phyloP scores from a whole-genome alignment of 2,329 filamentous ascomycete genomes.

The Alternaria arbusti region DNA sequence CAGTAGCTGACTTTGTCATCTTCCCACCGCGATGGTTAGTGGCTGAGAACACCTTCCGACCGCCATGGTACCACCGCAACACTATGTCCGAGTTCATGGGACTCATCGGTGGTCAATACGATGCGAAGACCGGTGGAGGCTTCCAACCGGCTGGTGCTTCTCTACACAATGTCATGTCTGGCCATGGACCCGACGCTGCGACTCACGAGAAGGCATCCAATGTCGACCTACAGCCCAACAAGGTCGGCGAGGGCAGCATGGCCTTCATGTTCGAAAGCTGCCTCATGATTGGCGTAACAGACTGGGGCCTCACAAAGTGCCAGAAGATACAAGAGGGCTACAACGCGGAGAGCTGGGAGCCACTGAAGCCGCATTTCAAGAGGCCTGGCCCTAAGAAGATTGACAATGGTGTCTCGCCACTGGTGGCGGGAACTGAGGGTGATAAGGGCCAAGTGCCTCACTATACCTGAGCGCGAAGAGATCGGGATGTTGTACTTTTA shows the following conservation, averaged over 20 bases:
- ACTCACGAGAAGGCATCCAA: constrained; percentile 66
- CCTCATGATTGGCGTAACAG: constrained; percentile 73
- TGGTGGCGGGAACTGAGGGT: constrained; percentile 21
- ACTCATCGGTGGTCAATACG: constrained; percentile 67
- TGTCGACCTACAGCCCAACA: constrained; percentile 61
- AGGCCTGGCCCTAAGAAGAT: constrained; percentile 34
- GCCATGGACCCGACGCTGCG: constrained; percentile 68
- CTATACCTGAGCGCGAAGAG: constrained; percentile 21
- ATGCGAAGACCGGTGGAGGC: constrained; percentile 63
- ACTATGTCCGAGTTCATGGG: constrained; percentile 75
- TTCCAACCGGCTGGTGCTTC: constrained; percentile 69
- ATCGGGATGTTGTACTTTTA: constrained; percentile 11
- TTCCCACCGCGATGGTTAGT: constrained; percentile 76
- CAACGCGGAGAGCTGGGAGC: constrained; percentile 80
- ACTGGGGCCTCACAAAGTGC: constrained; percentile 74
- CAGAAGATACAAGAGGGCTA: constrained; percentile 75
- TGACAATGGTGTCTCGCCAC: constrained; percentile 28
- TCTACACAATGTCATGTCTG: constrained; percentile 77
- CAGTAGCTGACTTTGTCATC: constrained; percentile 73
- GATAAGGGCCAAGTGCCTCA: constrained; percentile 35
- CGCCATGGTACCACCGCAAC: constrained; percentile 75
- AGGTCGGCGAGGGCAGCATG: constrained; percentile 70
- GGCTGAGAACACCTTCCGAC: constrained; percentile 72
- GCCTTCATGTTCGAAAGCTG: constrained; percentile 73
- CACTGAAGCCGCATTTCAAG: constrained; percentile 56